Conservation (phyloP, 345 rosid species). For the Pseudoturritis turrita region DNA sequence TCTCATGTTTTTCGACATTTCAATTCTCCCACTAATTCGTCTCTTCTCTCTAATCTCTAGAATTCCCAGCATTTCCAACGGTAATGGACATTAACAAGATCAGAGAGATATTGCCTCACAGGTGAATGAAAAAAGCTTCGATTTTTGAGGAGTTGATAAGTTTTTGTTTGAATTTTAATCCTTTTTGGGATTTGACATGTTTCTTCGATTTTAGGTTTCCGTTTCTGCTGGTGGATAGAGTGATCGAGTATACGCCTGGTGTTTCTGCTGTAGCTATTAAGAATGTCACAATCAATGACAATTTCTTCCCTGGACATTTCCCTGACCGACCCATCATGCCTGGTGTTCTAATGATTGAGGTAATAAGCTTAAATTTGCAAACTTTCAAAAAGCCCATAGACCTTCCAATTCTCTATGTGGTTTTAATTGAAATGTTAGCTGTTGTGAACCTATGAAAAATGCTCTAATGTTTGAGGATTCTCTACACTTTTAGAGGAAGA, state of each 20-base stretch:
- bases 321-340: conserved; percentile 98
- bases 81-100: conserved; percentile 90
- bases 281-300: conserved; percentile 92
- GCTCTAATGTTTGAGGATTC: conserved; percentile 26
- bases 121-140: conserved; percentile 35
- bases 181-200: not conserved
- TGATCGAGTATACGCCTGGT: conserved; percentile 82
- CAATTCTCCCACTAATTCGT: not conserved
- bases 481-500: too few species aligned
- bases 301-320: conserved; percentile 94
- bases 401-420: conserved; percentile 27
- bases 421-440: not conserved
- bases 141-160: conserved; percentile 28
- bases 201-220: conserved; percentile 54
- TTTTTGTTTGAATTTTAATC: conserved; percentile 35
- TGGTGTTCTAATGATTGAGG: conserved; percentile 98
- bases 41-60: not conserved
- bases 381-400: conserved; percentile 31
- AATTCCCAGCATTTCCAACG: conserved; percentile 29
- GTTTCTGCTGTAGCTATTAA: conserved; percentile 88
- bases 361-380: conserved; percentile 23
- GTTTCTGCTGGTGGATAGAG: conserved; percentile 89
- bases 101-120: conserved; percentile 84
- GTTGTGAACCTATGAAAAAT: not conserved
- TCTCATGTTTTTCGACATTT: not conserved